A percentile compares a stretch with the other conserved stretches of the same genome.
phyloP scores from a whole-genome alignment of 2,329 filamentous ascomycete genomes.

The Zymoseptoria ardabiliae region DNA sequence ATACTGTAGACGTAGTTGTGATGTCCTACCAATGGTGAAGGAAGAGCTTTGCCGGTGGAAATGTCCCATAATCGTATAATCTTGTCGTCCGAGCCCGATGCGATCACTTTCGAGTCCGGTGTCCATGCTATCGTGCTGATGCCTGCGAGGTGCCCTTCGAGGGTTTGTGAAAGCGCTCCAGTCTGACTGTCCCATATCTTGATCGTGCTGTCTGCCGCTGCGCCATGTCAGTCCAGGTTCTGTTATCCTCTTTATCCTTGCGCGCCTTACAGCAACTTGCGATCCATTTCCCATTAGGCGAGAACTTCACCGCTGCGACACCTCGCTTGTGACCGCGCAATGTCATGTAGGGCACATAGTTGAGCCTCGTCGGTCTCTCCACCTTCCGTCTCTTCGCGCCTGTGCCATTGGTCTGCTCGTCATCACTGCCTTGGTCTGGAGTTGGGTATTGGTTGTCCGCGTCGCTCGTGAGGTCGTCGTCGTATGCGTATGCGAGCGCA shows the following conservation, averaged over 20 bases:
- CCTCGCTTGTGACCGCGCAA: constrained; percentile 71
- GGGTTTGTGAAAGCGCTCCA: constrained; percentile 73
- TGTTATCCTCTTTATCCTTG: neutral
- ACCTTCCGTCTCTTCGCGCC: constrained; percentile 17
- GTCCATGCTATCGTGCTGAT: constrained; percentile 92
- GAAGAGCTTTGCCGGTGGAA: constrained; percentile 50
- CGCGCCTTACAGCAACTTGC: constrained; percentile 62
- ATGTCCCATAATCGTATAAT: constrained; percentile 86
- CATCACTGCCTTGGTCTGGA: constrained; percentile 18
- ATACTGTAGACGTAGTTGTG: constrained; percentile 95
- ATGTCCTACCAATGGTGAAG: constrained; percentile 66
- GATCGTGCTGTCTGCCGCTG: constrained; percentile 75
- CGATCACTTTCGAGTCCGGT: constrained; percentile 78
- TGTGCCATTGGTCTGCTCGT: constrained; percentile 12
- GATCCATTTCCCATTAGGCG: constrained; percentile 81
- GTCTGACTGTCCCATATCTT: constrained; percentile 82
- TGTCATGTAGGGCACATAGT: constrained; percentile 63
- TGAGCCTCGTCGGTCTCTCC: constrained; percentile 49
- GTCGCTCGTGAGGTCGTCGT: constrained; percentile 25
- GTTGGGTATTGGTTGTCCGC: constrained; percentile 18
- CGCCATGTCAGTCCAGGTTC: constrained; percentile 2
- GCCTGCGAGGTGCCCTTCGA: constrained; percentile 89
- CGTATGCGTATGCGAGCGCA: constrained; percentile 27
- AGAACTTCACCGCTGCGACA: constrained; percentile 81
- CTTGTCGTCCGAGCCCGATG: constrained; percentile 93